Evolutionary conservation across 1,284 basidiomycete genomes (phyloP), one percentile per base, ranked within the genome.

Genomic region (Chalciporus sp.): DNA sequence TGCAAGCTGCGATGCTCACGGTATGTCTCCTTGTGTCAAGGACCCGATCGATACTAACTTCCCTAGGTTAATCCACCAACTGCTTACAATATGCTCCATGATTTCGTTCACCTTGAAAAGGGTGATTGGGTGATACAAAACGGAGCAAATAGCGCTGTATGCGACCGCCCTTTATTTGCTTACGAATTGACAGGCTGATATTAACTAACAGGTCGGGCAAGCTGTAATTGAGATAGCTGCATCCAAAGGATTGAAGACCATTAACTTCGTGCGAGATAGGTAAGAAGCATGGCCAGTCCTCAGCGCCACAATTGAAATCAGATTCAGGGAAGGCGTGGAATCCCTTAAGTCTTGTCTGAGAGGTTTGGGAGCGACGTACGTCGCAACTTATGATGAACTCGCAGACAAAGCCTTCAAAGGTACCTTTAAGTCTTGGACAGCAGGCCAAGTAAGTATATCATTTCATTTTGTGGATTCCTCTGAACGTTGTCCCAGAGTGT

Each of bases 71-170:
- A 94, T 61, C 90, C 90, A 3, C 79, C 91, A 0, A 92, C 92
- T 1, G 92, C 92, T 0, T 86, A 86, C 57, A 86, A 89, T 61
- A 90, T 94, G 85, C 78, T 94, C 7, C 77, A 77, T 31, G 82
- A 89, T 49, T 93, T 88, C 70, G 78, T 84, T 7, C 63, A 76
- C 27, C 77, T 92, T 42, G 61, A 81, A 50, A 72, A 77, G 47
- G 88, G 83, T 0, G 88, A 91, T 51, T 92, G 86, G 84, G 76
- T 94, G 7, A 68, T 93, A 17, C 92, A 94, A 65, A 94, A 94
- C 60, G 92, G 89, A 16, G 90, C 90, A 1, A 94, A 94, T 63
- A 90, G 88, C 60, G 88, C 90, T 23, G 90, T 90, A 56, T 20
- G 69, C 23, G 12, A 50, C n/a, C 48, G 4, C 7, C 23, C 16